phyloP scores from a whole-genome alignment of 805 yeast genomes.

The Ogataea glucozyma region DNA sequence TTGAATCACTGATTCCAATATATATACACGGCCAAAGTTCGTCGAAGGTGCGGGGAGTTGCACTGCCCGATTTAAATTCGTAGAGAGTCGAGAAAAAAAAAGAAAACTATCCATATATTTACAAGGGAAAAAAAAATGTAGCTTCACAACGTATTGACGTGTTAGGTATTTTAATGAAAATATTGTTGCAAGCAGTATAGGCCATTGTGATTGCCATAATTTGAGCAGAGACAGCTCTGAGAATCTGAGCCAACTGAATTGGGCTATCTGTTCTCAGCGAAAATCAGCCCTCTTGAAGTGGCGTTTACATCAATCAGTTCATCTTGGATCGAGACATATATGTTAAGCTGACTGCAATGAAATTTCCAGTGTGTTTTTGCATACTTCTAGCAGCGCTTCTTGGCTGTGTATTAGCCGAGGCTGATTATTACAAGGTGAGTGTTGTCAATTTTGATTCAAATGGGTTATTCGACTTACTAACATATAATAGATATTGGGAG shows the following conservation, averaged over 20 bases:
- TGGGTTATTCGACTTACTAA: neutral
- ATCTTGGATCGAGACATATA: no score
- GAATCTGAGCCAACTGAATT: neutral
- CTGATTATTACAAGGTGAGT: conserved; percentile 41
- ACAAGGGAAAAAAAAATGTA: conserved; percentile 8
- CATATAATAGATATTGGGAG: conserved; percentile 56
- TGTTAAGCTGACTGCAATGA: neutral
- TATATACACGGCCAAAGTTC: no score
- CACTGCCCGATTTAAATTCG: neutral
- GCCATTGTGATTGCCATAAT: no score
- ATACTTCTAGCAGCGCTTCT: conserved; percentile 3
- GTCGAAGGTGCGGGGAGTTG: neutral
- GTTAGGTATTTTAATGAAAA: conserved; percentile 9
- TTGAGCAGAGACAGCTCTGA: neutral
- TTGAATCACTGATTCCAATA: no score
- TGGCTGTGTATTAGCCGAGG: conserved; percentile 34
- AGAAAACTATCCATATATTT: neutral
- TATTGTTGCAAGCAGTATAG: no score
- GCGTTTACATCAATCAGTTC: no score
- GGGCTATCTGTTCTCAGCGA: neutral
- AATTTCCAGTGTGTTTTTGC: conserved; percentile 8
- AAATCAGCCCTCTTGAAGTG: no score
- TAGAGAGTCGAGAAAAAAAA: conserved; percentile 1
- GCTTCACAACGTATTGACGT: conserved; percentile 20
- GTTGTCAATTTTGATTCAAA: neutral